Evolutionary conservation across 1,139 yeast species (phyloP), one percentile per base, ranked within the genome.

Genomic region (Hanseniaspora sp.): DNA sequence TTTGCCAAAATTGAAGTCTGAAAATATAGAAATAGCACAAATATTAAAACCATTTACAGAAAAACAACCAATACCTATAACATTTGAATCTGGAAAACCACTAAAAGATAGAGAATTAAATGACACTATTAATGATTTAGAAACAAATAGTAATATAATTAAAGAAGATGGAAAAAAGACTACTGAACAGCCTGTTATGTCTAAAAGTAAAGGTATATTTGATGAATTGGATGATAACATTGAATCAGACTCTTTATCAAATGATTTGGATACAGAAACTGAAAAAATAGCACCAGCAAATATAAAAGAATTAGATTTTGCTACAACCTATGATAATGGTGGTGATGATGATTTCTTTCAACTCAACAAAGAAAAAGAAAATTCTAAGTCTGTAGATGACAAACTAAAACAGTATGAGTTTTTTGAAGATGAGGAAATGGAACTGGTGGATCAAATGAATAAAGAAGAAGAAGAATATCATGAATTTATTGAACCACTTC

Each of bases 391-490:
- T 17, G 46, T n/a, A 12, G 37, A 38, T 9, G 33, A 38, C 5
- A 52, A 52, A 8, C 60, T 63, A 1, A 64, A 76, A 7, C 84
- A 81, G 56, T 83, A 82, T 60, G 84, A 78, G 57, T 86, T 79
- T 64, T 84, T 81, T 30, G 88, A 85, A 56, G 82, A 80, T 35
- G 96, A 90, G 56, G 95, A 86, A 56, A 80, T 79, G 34, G 76
- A 78, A 15, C 67, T 87, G 2, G 73, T 76, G 2, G 74, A 78
- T 43, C 84, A 82, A 59, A 67, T 90, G 57, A 73, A 73, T 46
- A 75, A 76, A 48, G 98, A 92, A 65, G 84, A 80, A 53, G 73
- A 71, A 38, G 95, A 86, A 54, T 86, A 85, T 64, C 81, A 78
- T 55, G 68, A 76, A 17, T 85, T 92, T 62, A 79, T 78, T 39